These are phyloP conservation scores for Neurospora tetrasperma DNA, from an alignment of 495 filamentous ascomycete genomes.

Conservation along the genomic window DNA sequence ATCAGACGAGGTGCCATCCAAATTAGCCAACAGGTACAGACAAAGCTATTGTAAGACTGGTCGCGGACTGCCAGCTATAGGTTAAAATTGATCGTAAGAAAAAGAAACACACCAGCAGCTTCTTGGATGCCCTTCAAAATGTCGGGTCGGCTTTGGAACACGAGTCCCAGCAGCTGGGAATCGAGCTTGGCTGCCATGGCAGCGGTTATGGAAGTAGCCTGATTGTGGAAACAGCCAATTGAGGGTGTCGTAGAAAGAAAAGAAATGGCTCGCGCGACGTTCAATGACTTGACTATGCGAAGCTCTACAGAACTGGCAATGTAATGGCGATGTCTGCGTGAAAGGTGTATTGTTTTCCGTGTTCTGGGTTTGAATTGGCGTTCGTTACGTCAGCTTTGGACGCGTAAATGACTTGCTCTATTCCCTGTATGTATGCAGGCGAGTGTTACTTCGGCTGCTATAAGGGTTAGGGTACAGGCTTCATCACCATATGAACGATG, in stretches of 20 bases:
- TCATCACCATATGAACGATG: neutral
- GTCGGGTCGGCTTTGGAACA: constrained; percentile 37
- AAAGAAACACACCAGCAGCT: constrained; percentile 30
- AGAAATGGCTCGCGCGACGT: neutral
- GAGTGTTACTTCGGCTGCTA: neutral
- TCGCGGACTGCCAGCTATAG: neutral
- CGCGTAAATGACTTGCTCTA: neutral
- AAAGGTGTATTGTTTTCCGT: neutral
- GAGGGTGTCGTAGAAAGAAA: neutral
- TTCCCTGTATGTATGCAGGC: neutral
- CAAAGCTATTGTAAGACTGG: neutral
- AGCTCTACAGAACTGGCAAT: neutral
- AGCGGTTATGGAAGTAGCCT: neutral
- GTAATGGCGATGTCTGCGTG: neutral
- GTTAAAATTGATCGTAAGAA: neutral
- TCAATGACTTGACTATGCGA: neutral
- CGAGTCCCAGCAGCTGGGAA: constrained; percentile 27
- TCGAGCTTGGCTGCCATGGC: constrained; percentile 35
- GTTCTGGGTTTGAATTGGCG: neutral
- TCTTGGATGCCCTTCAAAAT: constrained; percentile 33
- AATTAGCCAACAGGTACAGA: constrained; percentile 3
- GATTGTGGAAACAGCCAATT: neutral
- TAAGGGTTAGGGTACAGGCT: neutral
- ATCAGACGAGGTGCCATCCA: neutral
- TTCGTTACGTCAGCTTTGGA: constrained; percentile 3